phyloP scores from a whole-genome alignment of 2,329 filamentous ascomycete species.

The Lasiodiplodia sp. region DNA sequence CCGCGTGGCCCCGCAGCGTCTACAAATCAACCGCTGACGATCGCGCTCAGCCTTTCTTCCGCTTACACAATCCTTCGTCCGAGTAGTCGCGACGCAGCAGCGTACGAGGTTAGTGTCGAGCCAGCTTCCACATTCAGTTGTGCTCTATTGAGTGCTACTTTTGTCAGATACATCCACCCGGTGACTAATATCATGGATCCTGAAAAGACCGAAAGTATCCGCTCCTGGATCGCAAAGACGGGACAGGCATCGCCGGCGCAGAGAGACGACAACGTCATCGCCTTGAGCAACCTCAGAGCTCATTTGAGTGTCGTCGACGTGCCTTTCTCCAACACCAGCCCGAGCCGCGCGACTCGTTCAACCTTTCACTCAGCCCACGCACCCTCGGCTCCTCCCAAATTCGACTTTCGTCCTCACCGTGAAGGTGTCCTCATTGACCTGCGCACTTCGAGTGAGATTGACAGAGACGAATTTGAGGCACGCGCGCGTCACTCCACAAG shows the following conservation, averaged over 20 bases:
- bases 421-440: not conserved
- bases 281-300: not conserved
- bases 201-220: not conserved
- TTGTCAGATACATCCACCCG: not conserved
- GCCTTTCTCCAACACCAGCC: not conserved
- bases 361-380: not conserved
- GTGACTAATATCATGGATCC: conserved; percentile 4
- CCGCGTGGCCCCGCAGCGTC: not conserved
- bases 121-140: not conserved
- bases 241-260: not conserved
- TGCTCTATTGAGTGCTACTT: conserved; percentile 1
- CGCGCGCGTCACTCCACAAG: not conserved
- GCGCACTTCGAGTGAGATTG: conserved; percentile 1
- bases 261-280: not conserved
- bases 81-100: not conserved
- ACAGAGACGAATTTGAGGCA: conserved; percentile 8
- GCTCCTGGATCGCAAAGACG: not conserved
- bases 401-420: not conserved
- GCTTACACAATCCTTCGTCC: no score
- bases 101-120: not conserved
- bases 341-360: not conserved
- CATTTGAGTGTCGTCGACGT: not conserved
- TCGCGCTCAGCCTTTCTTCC: not conserved
- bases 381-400: not conserved
- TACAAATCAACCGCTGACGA: not conserved